phyloP scores from a whole-genome alignment of 306 rosid species.

The Macrotyloma uniflorum region DNA sequence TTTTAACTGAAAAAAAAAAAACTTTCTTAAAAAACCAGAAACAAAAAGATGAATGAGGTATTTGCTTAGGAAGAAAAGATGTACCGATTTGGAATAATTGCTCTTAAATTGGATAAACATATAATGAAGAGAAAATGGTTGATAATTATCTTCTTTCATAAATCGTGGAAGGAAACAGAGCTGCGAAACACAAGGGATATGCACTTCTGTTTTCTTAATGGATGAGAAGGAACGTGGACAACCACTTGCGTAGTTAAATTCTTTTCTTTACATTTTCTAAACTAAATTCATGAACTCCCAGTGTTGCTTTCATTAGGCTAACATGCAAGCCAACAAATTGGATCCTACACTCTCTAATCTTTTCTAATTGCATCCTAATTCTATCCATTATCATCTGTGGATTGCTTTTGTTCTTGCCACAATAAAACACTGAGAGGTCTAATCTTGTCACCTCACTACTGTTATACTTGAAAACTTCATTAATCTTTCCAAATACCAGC shows the following conservation, averaged over 20 bases:
- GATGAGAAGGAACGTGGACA: slow-evolving; percentile 8
- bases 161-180: slow-evolving; percentile 17
- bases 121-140: slow-evolving; percentile 20
- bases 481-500: background rate
- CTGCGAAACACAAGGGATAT: slow-evolving; percentile 20
- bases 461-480: background rate
- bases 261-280: background rate
- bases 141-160: background rate
- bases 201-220: background rate
- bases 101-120: background rate
- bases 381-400: background rate
- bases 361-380: background rate
- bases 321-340: background rate
- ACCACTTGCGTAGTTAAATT: slow-evolving; percentile 21
- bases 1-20: too few relatives aligned
- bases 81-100: background rate
- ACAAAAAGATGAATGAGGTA: background rate
- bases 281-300: background rate
- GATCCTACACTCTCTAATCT: background rate
- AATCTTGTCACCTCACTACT: background rate
- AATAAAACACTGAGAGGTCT: background rate
- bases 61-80: background rate
- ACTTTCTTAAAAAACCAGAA: too few relatives aligned
- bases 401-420: slow-evolving; percentile 5
- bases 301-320: background rate